Conservation (phyloP, 1,284 basidiomycete species). For the Naganishia cerealis region DNA sequence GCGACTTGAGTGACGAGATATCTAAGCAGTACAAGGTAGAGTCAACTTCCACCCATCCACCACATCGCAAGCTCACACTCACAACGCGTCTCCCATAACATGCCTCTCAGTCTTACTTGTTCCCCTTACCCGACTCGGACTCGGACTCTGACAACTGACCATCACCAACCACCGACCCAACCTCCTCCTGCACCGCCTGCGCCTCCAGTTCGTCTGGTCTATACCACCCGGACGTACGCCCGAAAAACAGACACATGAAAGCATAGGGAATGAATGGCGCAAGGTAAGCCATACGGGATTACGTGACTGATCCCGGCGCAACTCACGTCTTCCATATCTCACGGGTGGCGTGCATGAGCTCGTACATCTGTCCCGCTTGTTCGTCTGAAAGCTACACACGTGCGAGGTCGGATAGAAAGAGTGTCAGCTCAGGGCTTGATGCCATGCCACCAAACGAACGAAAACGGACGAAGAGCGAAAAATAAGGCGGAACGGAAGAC, state of each 20-base stretch:
- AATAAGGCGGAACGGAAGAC: neutral
- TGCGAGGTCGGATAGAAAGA: neutral
- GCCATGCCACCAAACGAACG: neutral
- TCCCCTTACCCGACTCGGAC: slow-evolving; percentile 1
- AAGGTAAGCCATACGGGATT: neutral
- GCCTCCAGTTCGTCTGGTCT: slow-evolving; percentile 33
- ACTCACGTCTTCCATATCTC: slow-evolving; percentile 71
- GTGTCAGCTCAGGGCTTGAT: neutral
- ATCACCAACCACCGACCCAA: slow-evolving; percentile 3
- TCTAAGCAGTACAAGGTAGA: too few species aligned
- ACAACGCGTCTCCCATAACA: too few species aligned
- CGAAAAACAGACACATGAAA: neutral
- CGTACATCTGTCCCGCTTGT: slow-evolving; percentile 85
- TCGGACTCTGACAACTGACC: neutral
- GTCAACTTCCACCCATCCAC: too few species aligned
- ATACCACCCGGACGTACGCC: neutral
- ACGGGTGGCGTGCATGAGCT: slow-evolving; percentile 84
- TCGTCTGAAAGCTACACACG: slow-evolving; percentile 70
- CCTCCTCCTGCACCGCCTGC: slow-evolving; percentile 29
- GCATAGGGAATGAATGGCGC: neutral
- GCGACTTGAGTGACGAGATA: too few species aligned
- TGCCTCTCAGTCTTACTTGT: neutral
- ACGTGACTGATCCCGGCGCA: neutral
- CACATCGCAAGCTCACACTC: too few species aligned
- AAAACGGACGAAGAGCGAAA: neutral